phyloP scores from a whole-genome alignment of 148 eudicot genomes.

The Cornus kousa region DNA sequence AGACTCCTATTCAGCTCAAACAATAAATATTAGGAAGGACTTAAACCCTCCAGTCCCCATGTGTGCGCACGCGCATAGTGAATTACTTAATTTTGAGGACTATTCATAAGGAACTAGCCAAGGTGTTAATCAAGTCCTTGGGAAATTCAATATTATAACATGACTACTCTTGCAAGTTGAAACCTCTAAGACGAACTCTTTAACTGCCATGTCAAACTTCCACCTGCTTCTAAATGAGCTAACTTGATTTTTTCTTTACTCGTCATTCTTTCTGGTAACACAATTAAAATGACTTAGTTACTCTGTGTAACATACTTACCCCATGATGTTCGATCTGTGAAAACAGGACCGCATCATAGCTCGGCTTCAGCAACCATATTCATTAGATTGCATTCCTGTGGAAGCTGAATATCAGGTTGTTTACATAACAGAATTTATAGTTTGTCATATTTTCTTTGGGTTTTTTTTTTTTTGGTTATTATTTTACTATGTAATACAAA shows the following conservation, averaged over 20 bases:
- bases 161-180: too few relatives aligned
- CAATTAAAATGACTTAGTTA: not conserved
- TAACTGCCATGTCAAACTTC: not conserved
- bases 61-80: too few relatives aligned
- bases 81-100: too few relatives aligned
- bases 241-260: too few relatives aligned
- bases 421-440: not conserved
- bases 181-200: not conserved
- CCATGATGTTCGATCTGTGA: not conserved
- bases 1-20: too few relatives aligned
- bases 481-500: not conserved
- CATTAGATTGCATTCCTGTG: slow-evolving; percentile 96
- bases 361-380: slow-evolving; percentile 98
- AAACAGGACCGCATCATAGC: slow-evolving; percentile 94
- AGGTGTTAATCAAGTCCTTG: not conserved
- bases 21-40: too few relatives aligned
- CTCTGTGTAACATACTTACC: not conserved
- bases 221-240: not conserved
- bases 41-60: too few relatives aligned
- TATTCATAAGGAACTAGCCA: not conserved
- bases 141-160: not conserved
- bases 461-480: not conserved
- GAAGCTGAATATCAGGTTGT: slow-evolving; percentile 98
- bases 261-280: not conserved
- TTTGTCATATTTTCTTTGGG: not conserved